Evolutionary conservation across 2,329 filamentous ascomycete species (phyloP).

Genomic region (Trichoderma afroharzianum): DNA sequence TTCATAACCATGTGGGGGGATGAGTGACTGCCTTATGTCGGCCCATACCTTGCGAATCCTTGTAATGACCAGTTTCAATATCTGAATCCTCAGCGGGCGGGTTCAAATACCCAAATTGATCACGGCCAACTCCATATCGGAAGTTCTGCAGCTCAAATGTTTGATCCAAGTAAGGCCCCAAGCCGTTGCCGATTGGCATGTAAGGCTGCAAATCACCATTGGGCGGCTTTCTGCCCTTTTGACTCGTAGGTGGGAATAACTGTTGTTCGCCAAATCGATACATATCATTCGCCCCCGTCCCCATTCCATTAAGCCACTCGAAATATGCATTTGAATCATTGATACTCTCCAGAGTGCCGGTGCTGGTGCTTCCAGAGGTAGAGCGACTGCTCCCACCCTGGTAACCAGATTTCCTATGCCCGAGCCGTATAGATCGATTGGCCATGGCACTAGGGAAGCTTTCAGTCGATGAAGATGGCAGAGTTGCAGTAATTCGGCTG

Average conservation of each 20-base stretch:
- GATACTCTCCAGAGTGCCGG: slow-evolving; percentile 22
- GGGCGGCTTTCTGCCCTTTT: slow-evolving; percentile 28
- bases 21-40: background rate
- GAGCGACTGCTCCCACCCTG: background rate
- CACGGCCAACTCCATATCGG: slow-evolving; percentile 31
- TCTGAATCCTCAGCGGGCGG: slow-evolving; percentile 44
- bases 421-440: background rate
- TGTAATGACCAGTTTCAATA: slow-evolving; percentile 18
- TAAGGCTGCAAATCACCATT: slow-evolving; percentile 45
- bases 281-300: slow-evolving; percentile 19
- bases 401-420: background rate
- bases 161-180: slow-evolving; percentile 15
- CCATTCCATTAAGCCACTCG: slow-evolving; percentile 26
- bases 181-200: slow-evolving; percentile 19
- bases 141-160: slow-evolving; percentile 23
- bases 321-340: slow-evolving; percentile 26
- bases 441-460: background rate
- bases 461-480: background rate
- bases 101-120: slow-evolving; percentile 27
- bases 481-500: background rate
- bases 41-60: slow-evolving; percentile 22
- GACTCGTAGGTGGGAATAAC: slow-evolving; percentile 16
- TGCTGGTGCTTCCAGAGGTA: slow-evolving; percentile 9
- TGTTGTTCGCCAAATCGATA: slow-evolving; percentile 11
- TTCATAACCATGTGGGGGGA: background rate